These are phyloP conservation scores for Lithospermum erythrorhizon DNA, from an alignment of 257 asterid genomes.

Conservation along the genomic window DNA sequence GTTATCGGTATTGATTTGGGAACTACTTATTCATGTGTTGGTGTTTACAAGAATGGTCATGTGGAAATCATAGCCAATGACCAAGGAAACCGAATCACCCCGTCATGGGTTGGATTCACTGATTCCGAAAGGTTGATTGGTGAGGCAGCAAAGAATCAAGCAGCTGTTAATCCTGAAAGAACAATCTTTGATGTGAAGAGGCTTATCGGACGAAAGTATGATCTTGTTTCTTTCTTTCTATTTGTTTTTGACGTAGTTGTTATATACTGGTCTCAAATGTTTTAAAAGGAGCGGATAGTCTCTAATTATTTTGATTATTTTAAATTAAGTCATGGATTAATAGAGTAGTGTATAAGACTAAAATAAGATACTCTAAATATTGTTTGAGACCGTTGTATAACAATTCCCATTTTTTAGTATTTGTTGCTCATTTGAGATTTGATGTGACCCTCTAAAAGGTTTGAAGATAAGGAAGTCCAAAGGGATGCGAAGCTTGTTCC, in stretches of 20 bases:
- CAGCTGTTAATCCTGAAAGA: constrained; percentile 79
- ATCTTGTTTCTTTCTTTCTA: too few relatives aligned
- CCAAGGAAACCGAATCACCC: constrained; percentile 92
- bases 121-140: constrained; percentile 83
- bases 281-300: too few relatives aligned
- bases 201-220: constrained; percentile 93
- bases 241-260: too few relatives aligned
- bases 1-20: constrained; percentile 94
- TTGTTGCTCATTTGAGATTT: neutral
- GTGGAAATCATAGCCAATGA: constrained; percentile 92
- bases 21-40: constrained; percentile 92
- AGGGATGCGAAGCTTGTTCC: constrained; percentile 85
- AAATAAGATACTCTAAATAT: too few relatives aligned
- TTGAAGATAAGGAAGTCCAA: constrained; percentile 87
- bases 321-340: too few relatives aligned
- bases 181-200: constrained; percentile 91
- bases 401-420: too few relatives aligned
- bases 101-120: constrained; percentile 94
- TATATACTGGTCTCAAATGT: too few relatives aligned
- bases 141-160: constrained; percentile 21
- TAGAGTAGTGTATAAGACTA: too few relatives aligned
- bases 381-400: too few relatives aligned
- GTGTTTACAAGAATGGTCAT: constrained; percentile 90
- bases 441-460: constrained; percentile 29
- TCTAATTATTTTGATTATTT: too few relatives aligned